Percentiles rank a stretch among this genome's conserved stretches.
phyloP scores from a whole-genome alignment of 495 filamentous ascomycete species.

The Trichoderma virens region DNA sequence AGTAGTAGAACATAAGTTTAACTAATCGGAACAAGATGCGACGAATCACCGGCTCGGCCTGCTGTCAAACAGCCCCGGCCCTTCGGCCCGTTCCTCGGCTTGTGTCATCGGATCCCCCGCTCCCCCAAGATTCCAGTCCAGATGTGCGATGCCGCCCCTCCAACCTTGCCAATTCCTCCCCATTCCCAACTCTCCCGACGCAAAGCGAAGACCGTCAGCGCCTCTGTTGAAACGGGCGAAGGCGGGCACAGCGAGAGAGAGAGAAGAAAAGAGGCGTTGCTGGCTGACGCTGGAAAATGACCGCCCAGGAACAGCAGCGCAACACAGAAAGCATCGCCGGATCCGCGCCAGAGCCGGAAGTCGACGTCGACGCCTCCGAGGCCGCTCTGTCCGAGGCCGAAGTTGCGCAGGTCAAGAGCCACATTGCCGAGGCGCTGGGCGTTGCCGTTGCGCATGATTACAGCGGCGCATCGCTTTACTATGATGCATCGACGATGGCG shows the following conservation, averaged over 20 bases:
- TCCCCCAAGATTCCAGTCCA: too few relatives aligned
- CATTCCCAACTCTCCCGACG: neutral
- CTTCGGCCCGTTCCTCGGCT: conserved; percentile 5
- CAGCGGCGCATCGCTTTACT: conserved; percentile 33
- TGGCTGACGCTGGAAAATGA: neutral
- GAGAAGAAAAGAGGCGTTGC: neutral
- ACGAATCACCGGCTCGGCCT: too few relatives aligned
- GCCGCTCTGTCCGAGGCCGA: neutral
- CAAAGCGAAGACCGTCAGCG: neutral
- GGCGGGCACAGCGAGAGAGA: neutral
- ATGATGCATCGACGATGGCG: conserved; percentile 47
- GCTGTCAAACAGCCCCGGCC: neutral
- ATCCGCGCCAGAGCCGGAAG: neutral
- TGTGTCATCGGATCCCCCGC: neutral
- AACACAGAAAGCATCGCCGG: neutral
- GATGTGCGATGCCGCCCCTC: too few relatives aligned
- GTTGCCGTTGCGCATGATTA: conserved; percentile 12
- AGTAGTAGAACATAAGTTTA: too few relatives aligned
- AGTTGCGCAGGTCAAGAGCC: neutral
- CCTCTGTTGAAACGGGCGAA: neutral
- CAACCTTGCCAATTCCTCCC: neutral
- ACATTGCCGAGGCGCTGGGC: neutral
- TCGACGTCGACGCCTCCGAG: neutral
- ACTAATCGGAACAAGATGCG: too few relatives aligned
- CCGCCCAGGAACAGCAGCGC: neutral